Conservation (phyloP, 345 rosid genomes). For the Boechera retrofracta region DNA sequence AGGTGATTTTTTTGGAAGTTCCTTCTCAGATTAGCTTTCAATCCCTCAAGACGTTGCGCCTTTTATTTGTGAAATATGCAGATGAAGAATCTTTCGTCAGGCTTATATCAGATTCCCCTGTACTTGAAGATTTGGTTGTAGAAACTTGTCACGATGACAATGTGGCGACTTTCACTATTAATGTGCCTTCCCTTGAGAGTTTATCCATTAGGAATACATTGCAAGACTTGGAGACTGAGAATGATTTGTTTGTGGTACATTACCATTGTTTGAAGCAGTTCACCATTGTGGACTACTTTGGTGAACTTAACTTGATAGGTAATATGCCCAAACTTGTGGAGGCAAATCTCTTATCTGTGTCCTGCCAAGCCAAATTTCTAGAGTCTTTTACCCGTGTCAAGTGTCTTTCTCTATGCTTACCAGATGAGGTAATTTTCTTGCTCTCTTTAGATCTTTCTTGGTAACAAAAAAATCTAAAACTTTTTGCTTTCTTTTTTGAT, state of each 20-base stretch:
- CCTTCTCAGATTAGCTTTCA: constrained; percentile 13
- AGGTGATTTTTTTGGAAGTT: constrained; percentile 11
- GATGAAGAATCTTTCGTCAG: constrained; percentile 18
- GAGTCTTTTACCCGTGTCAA: constrained; percentile 4
- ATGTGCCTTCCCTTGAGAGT: background rate
- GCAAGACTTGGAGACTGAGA: background rate
- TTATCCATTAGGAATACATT: background rate
- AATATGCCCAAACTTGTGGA: constrained; percentile 6
- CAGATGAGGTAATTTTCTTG: background rate
- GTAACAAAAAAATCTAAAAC: background rate
- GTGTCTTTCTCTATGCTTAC: constrained; percentile 1
- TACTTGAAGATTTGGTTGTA: constrained; percentile 1
- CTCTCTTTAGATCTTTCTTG: background rate
- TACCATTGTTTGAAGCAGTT: constrained; percentile 12
- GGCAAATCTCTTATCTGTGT: background rate
- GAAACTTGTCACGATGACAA: background rate
- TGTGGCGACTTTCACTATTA: background rate
- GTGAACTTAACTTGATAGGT: background rate
- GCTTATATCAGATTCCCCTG: constrained; percentile 4
- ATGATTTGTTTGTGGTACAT: background rate
- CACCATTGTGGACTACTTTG: background rate
- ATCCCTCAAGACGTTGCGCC: constrained; percentile 5
- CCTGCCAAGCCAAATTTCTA: background rate
- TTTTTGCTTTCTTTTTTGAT: background rate
- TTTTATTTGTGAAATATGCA: background rate